A percentile compares a stretch with the other conserved stretches of the same genome.
Conservation (phyloP, 768 basidiomycete species). For the Chalciporus pseudorubinellus region DNA sequence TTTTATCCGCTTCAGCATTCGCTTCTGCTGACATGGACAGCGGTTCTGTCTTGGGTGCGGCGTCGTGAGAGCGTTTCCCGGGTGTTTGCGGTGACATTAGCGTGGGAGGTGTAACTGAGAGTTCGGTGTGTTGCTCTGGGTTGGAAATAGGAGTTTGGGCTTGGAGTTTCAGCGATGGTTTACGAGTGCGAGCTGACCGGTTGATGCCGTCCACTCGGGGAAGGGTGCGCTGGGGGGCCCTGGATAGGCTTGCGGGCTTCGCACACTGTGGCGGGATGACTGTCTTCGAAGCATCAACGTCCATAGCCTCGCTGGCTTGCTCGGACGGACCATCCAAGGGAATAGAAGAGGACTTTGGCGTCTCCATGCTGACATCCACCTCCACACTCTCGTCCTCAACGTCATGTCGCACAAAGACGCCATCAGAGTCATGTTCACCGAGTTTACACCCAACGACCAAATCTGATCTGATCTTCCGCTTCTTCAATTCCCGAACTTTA, state of each 20-base stretch:
- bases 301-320: slow-evolving; percentile 9
- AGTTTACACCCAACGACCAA: slow-evolving; percentile 31
- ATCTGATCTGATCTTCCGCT: slow-evolving; percentile 42
- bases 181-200: slow-evolving; percentile 26
- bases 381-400: slow-evolving; percentile 59
- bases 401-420: slow-evolving; percentile 56
- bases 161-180: slow-evolving; percentile 33
- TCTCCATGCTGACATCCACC: slow-evolving; percentile 51
- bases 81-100: slow-evolving; percentile 19
- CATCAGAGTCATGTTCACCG: slow-evolving; percentile 32
- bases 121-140: slow-evolving; percentile 10
- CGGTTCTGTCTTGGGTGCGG: slow-evolving; percentile 15
- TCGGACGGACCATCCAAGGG: slow-evolving; percentile 11
- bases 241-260: not conserved
- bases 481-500: slow-evolving; percentile 57
- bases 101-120: slow-evolving; percentile 2
- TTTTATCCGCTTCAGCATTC: slow-evolving; percentile 25
- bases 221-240: slow-evolving; percentile 1
- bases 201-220: slow-evolving; percentile 7
- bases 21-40: slow-evolving; percentile 11
- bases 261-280: not conserved
- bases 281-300: slow-evolving; percentile 11
- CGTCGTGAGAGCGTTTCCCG: slow-evolving; percentile 29
- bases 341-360: slow-evolving; percentile 22
- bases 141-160: slow-evolving; percentile 11